Evolutionary conservation across 495 filamentous ascomycete genomes (phyloP).

Genomic region (Penicillium subrubescens): DNA sequence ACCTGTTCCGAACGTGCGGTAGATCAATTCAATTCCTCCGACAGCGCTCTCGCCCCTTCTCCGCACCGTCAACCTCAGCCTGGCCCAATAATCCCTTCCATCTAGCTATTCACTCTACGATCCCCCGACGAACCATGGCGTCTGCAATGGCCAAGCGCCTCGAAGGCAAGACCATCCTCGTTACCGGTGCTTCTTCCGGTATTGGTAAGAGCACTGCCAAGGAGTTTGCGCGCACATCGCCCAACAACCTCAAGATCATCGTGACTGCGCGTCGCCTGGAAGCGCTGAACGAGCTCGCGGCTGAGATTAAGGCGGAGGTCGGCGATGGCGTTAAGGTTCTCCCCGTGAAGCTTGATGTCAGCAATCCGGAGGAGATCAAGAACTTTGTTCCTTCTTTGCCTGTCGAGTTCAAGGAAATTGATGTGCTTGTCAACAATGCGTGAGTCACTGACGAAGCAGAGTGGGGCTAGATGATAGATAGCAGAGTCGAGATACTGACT

Average conservation of each 20-base stretch:
- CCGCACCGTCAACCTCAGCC: constrained; percentile 22
- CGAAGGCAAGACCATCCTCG: constrained; percentile 87
- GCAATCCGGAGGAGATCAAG: constrained; percentile 73
- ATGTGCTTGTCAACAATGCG: constrained; percentile 97
- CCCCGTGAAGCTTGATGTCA: constrained; percentile 84
- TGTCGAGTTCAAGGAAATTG: constrained; percentile 80
- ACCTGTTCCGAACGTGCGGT: constrained; percentile 26
- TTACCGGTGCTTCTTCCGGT: constrained; percentile 92
- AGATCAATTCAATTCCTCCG: constrained; percentile 35
- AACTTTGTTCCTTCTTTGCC: constrained; percentile 75
- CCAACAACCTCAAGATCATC: constrained; percentile 79
- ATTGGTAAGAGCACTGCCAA: constrained; percentile 85
- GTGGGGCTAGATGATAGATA: neutral
- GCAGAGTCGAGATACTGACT: constrained; percentile 9
- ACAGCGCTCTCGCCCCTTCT: constrained; percentile 21
- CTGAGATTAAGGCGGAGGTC: constrained; percentile 76
- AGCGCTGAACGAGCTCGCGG: constrained; percentile 70
- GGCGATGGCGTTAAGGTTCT: constrained; percentile 80
- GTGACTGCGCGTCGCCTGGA: constrained; percentile 86
- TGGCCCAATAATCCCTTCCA: constrained; percentile 22
- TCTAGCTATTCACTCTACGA: constrained; percentile 25
- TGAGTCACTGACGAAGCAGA: constrained; percentile 45
- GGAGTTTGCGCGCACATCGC: constrained; percentile 89
- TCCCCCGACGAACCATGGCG: constrained; percentile 62
- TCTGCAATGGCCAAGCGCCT: constrained; percentile 82